These are phyloP conservation scores for Emergomyces pasteurianus DNA, from an alignment of 2,329 filamentous ascomycete species.

Conservation along the genomic window DNA sequence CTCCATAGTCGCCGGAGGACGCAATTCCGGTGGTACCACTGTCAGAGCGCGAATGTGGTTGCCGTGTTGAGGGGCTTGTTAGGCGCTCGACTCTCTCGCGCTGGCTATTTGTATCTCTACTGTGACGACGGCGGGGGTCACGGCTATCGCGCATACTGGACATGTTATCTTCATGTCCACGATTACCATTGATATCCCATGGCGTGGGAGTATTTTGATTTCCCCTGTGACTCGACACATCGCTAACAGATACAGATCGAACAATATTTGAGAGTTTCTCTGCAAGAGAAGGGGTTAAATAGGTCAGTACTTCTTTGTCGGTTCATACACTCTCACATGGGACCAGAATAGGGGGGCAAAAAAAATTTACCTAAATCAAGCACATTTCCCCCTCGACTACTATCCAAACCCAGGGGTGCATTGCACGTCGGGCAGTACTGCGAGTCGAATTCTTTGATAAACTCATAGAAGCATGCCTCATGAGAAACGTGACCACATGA, in stretches of 20 bases:
- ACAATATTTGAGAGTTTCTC: constrained; percentile 94
- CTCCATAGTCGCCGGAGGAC: constrained; percentile 69
- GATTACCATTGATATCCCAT: constrained; percentile 39
- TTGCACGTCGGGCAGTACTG: constrained; percentile 93
- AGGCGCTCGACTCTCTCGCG: constrained; percentile 37
- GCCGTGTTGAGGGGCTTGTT: constrained; percentile 23
- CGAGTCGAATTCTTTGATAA: constrained; percentile 85
- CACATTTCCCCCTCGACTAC: constrained; percentile 83
- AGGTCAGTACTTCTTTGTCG: not conserved
- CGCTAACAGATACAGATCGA: constrained; percentile 61
- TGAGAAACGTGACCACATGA: constrained; percentile 96
- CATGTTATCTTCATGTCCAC: not conserved
- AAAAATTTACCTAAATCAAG: constrained; percentile 62
- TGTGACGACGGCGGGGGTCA: constrained; percentile 27
- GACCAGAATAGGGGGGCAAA: not conserved
- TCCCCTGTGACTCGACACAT: constrained; percentile 42
- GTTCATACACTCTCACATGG: not conserved
- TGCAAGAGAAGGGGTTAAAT: constrained; percentile 27
- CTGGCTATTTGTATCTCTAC: constrained; percentile 29
- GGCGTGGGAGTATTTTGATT: constrained; percentile 46
- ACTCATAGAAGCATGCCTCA: constrained; percentile 98
- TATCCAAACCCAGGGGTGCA: constrained; percentile 81
- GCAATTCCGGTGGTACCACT: constrained; percentile 62
- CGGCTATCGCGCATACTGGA: constrained; percentile 12
- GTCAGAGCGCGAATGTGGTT: constrained; percentile 59